Conservation (phyloP, 2,329 filamentous ascomycete species). For the Plectosphaerella plurivora region DNA sequence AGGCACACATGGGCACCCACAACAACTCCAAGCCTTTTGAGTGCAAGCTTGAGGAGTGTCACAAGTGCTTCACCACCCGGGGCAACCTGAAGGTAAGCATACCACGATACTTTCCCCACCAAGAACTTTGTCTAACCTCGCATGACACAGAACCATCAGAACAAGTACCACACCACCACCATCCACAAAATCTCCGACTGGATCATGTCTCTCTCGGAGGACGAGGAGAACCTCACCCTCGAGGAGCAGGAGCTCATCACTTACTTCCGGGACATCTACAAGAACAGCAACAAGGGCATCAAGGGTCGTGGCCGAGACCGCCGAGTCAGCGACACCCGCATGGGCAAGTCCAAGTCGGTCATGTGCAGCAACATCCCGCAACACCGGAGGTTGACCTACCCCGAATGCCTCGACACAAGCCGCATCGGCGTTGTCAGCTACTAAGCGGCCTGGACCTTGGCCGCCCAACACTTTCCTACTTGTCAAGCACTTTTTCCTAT, state of each 20-base stretch:
- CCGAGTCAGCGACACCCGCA: constrained; percentile 43
- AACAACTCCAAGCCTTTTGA: constrained; percentile 71
- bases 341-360: constrained; percentile 14
- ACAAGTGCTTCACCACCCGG: constrained; percentile 83
- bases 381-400: too few species aligned
- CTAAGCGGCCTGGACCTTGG: background rate
- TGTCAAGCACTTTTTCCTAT: too few species aligned
- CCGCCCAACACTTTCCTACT: too few species aligned
- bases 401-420: too few species aligned
- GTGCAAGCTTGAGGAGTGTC: constrained; percentile 78
- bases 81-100: constrained; percentile 79
- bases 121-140: constrained; percentile 2
- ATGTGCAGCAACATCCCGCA: too few species aligned
- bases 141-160: constrained; percentile 70
- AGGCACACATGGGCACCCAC: constrained; percentile 79
- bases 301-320: constrained; percentile 89
- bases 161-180: constrained; percentile 82
- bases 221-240: constrained; percentile 60
- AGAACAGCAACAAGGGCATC: constrained; percentile 97
- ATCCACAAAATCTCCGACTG: constrained; percentile 65
- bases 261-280: constrained; percentile 86
- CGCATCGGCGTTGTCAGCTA: background rate
- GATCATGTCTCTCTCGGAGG: constrained; percentile 57
- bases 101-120: background rate
- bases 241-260: constrained; percentile 73